These are phyloP conservation scores for Irpex sp. DNA, from an alignment of 1,284 basidiomycete genomes.

Conservation along the genomic window DNA sequence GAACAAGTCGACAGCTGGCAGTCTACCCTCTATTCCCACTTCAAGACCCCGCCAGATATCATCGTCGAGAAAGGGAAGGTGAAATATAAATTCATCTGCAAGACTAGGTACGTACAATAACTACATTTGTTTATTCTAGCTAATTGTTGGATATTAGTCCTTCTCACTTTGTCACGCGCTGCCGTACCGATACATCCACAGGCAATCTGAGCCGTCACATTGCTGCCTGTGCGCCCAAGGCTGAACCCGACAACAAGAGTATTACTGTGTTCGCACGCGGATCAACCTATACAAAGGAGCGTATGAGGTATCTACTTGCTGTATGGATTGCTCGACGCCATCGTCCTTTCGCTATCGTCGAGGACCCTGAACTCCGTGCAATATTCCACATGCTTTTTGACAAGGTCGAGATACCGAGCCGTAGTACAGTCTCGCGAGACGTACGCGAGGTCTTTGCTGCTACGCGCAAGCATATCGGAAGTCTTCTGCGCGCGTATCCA, in stretches of 20 bases:
- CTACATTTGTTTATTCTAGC: neutral
- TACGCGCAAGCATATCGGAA: neutral
- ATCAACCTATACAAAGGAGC: conserved; percentile 3
- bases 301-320: neutral
- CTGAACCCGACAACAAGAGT: neutral
- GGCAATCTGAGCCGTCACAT: conserved; percentile 12
- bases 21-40: neutral
- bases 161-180: neutral
- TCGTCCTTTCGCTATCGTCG: conserved; percentile 16
- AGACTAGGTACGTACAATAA: neutral
- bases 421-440: conserved; percentile 13
- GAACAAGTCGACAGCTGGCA: conserved; percentile 2
- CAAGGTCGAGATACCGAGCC: conserved; percentile 12
- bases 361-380: conserved; percentile 12
- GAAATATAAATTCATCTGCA: conserved; percentile 5
- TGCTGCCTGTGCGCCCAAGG: neutral
- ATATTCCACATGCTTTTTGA: conserved; percentile 14
- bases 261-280: conserved; percentile 9
- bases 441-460: conserved; percentile 14
- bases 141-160: neutral
- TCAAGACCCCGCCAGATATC: neutral
- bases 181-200: conserved; percentile 8
- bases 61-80: neutral
- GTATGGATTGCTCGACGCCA: conserved; percentile 9
- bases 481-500: conserved; percentile 4